Evolutionary conservation across 352 stramenopile species (phyloP).

Genomic region (Phytopythium delawarense): DNA sequence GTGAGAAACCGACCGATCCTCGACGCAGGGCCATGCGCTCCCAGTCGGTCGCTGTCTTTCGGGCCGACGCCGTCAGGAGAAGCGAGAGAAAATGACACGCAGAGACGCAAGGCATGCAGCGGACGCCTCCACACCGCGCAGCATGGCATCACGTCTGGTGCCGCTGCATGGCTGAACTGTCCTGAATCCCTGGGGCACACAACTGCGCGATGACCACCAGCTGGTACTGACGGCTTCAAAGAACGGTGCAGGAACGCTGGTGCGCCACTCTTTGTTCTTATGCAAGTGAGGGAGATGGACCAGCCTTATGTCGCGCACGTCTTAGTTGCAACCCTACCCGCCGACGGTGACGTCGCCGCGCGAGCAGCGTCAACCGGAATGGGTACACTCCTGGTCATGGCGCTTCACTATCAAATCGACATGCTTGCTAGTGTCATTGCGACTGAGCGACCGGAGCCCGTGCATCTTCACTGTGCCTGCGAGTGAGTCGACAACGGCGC

Average conservation of each 20-base stretch:
- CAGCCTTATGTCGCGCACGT: not conserved
- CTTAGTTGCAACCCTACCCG: not conserved
- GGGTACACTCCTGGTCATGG: not conserved
- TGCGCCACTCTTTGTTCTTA: not conserved
- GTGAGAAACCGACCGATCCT: not conserved
- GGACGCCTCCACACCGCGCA: too few species aligned
- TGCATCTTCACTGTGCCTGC: too few species aligned
- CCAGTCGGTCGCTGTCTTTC: not conserved
- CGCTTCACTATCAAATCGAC: too few species aligned
- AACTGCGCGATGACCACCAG: not conserved
- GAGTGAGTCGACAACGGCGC: too few species aligned
- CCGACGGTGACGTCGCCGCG: not conserved
- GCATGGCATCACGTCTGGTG: too few species aligned
- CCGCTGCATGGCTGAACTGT: too few species aligned
- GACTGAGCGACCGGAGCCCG: too few species aligned
- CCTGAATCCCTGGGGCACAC: not conserved
- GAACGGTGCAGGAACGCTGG: not conserved
- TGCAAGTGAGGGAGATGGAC: not conserved
- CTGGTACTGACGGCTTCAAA: not conserved
- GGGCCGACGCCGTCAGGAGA: too few species aligned
- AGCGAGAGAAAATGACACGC: not conserved
- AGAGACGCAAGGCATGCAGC: too few species aligned
- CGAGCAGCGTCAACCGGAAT: not conserved
- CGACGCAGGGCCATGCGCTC: not conserved
- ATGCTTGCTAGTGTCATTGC: too few species aligned